A percentile compares a stretch with the other conserved stretches of the same genome.
These are phyloP conservation scores for Sistotremastrum suecicum DNA, from an alignment of 768 basidiomycete genomes.

Conservation along the genomic window DNA sequence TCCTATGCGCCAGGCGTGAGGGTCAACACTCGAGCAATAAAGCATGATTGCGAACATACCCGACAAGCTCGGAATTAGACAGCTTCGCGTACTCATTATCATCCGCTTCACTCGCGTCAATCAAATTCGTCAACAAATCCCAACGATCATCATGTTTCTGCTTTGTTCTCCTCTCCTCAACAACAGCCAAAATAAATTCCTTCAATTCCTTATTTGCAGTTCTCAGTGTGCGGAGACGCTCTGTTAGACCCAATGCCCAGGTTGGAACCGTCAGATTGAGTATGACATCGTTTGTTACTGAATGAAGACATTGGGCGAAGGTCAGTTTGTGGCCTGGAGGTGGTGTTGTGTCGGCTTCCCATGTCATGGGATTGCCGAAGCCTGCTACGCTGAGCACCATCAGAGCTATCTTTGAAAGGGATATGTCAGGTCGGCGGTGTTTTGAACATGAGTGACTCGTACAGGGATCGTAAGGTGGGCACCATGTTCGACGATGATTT, in stretches of 20 bases:
- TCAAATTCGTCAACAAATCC: constrained; percentile 38
- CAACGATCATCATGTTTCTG: constrained; percentile 24
- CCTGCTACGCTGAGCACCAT: too few species aligned
- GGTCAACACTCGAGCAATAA: background rate
- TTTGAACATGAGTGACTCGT: too few species aligned
- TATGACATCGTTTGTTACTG: constrained; percentile 23
- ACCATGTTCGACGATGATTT: background rate
- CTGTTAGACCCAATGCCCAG: constrained; percentile 24
- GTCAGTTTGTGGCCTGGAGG: constrained; percentile 19
- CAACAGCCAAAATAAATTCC: constrained; percentile 4
- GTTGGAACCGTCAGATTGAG: constrained; percentile 25
- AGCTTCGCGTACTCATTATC: constrained; percentile 17
- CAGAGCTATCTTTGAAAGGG: too few species aligned
- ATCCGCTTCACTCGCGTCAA: constrained; percentile 33
- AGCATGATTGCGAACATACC: constrained; percentile 9
- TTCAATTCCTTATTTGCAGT: constrained; percentile 15
- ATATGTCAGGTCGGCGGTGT: too few species aligned
- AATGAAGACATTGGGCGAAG: constrained; percentile 35
- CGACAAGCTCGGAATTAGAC: constrained; percentile 28
- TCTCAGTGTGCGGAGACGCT: constrained; percentile 15
- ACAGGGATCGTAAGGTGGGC: too few species aligned
- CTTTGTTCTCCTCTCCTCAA: constrained; percentile 20
- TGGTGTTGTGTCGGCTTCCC: too few species aligned
- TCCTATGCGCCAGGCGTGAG: constrained; percentile 10
- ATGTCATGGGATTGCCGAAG: too few species aligned